Percentiles rank a stretch among this genome's conserved stretches.
Conservation (phyloP, 1,284 basidiomycete genomes). For the Grifola frondosa region DNA sequence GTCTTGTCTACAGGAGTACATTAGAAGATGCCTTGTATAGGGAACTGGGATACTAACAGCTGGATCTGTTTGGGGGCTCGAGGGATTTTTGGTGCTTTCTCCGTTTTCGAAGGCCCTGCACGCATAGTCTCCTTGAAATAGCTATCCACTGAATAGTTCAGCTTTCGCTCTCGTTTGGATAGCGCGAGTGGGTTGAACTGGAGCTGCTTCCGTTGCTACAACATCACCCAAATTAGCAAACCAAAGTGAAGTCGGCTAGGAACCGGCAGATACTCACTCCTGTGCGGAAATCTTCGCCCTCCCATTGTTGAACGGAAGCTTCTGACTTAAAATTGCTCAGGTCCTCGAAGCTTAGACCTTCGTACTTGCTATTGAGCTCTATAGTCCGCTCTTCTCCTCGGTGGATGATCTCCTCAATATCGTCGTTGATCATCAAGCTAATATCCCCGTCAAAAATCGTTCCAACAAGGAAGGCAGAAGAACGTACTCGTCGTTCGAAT, state of each 20-base stretch:
- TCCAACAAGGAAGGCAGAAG: background rate
- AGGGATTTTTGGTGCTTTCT: conserved; percentile 83
- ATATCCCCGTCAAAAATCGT: background rate
- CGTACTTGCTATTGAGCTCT: conserved; percentile 91
- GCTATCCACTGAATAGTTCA: conserved; percentile 92
- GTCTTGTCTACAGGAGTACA: conserved; percentile 77
- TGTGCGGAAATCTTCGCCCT: conserved; percentile 90
- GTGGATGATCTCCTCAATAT: conserved; percentile 93
- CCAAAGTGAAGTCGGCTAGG: conserved; percentile 1
- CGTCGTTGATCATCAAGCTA: conserved; percentile 83
- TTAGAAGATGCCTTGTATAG: background rate
- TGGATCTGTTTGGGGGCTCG: conserved; percentile 89
- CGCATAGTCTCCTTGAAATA: conserved; percentile 95
- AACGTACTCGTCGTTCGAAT: conserved; percentile 62
- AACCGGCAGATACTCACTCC: conserved; percentile 46
- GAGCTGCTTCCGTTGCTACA: conserved; percentile 62
- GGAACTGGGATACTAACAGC: conserved; percentile 49
- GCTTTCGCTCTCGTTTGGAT: conserved; percentile 94
- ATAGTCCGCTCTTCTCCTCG: conserved; percentile 91
- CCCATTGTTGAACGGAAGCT: conserved; percentile 89
- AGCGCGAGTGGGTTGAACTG: conserved; percentile 86
- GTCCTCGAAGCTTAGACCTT: conserved; percentile 91
- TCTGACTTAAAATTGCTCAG: conserved; percentile 97
- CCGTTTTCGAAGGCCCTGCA: conserved; percentile 73
- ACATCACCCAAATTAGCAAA: background rate